Evolutionary conservation across 2,329 filamentous ascomycete genomes (phyloP).

Genomic region (Cryphonectria naterciae): DNA sequence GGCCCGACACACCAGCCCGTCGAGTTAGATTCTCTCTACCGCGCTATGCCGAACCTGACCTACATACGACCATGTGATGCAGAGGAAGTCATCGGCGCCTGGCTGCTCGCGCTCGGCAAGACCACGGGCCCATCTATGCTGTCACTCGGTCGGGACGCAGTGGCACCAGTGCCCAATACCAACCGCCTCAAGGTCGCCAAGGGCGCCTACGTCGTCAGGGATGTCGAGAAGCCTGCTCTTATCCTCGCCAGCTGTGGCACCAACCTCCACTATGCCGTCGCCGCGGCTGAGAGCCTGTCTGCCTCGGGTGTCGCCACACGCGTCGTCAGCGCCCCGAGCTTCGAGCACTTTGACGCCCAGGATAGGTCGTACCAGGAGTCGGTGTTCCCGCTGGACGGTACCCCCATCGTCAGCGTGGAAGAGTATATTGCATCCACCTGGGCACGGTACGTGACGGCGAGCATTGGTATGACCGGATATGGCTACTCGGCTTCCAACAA

Average conservation of each 20-base stretch:
- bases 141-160: background rate
- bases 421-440: constrained; percentile 52
- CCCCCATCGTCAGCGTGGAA: constrained; percentile 39
- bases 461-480: constrained; percentile 48
- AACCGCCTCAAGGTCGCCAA: background rate
- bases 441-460: constrained; percentile 54
- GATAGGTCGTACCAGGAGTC: constrained; percentile 33
- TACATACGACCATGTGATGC: constrained; percentile 64
- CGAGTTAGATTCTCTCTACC: constrained; percentile 59
- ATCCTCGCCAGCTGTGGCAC: constrained; percentile 34
- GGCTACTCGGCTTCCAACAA: constrained; percentile 52
- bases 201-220: constrained; percentile 29
- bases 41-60: constrained; percentile 65
- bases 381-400: constrained; percentile 41
- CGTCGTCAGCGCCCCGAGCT: constrained; percentile 28
- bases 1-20: constrained; percentile 68
- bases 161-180: background rate
- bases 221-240: constrained; percentile 37
- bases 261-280: constrained; percentile 44
- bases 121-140: background rate
- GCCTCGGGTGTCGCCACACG: constrained; percentile 11
- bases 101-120: background rate
- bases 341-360: constrained; percentile 29
- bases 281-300: constrained; percentile 38
- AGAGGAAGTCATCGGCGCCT: constrained; percentile 60